Percentiles rank a stretch among this genome's conserved stretches.
phyloP scores from a whole-genome alignment of 2,329 filamentous ascomycete species.

The Chaetomium sp. region DNA sequence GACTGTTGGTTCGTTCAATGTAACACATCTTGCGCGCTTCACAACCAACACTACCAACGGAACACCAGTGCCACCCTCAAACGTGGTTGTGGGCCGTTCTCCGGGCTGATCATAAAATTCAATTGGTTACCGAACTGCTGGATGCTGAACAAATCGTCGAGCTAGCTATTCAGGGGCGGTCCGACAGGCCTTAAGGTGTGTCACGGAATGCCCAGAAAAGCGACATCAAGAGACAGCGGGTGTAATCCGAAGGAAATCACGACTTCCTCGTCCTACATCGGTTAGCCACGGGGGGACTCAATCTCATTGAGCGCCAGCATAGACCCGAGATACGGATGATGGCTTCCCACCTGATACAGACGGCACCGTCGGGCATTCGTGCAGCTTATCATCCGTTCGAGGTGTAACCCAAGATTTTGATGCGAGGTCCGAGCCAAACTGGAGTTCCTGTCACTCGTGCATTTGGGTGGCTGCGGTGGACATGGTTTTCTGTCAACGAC shows the following conservation, averaged over 20 bases:
- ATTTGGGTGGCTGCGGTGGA: too few species aligned
- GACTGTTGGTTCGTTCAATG: too few species aligned
- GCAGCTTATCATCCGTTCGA: not conserved
- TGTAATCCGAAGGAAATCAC: too few species aligned
- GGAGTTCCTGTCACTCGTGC: not conserved
- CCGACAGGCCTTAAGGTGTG: too few species aligned
- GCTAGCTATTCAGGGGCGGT: too few species aligned
- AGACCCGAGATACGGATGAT: not conserved
- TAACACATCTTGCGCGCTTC: too few species aligned
- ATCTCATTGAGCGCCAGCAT: not conserved
- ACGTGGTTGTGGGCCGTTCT: not conserved
- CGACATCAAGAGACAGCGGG: too few species aligned
- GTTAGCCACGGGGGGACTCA: not conserved
- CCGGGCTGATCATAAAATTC: not conserved
- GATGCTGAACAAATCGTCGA: not conserved
- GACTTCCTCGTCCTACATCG: not conserved
- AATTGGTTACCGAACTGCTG: constrained; percentile 16
- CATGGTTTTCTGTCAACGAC: too few species aligned
- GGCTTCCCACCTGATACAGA: not conserved
- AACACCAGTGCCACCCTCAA: not conserved
- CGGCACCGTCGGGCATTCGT: constrained; percentile 5
- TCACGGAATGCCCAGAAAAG: too few species aligned
- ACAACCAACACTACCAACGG: too few species aligned
- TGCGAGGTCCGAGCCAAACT: not conserved
- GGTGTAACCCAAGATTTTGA: not conserved